These are phyloP conservation scores for Stromatinia cepivora DNA, from an alignment of 2,329 filamentous ascomycete genomes.

Conservation along the genomic window DNA sequence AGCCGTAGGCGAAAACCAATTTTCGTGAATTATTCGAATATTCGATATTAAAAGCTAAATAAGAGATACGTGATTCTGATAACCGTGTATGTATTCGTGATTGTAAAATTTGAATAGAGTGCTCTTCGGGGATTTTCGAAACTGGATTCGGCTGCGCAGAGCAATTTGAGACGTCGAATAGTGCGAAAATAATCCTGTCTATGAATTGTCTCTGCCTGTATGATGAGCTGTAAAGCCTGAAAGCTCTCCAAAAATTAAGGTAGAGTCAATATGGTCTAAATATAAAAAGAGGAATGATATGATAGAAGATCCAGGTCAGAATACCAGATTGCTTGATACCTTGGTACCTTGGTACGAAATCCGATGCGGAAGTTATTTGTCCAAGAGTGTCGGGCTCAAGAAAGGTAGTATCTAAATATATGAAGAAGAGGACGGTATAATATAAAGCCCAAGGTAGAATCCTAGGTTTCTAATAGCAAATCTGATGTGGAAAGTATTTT, in stretches of 20 bases:
- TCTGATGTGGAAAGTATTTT: background rate
- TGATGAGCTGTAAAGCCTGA: background rate
- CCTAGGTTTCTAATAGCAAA: background rate
- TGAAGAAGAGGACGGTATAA: background rate
- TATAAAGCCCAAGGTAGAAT: background rate
- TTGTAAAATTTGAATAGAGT: background rate
- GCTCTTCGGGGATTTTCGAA: background rate
- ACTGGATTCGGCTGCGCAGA: too few species aligned
- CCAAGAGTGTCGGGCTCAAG: background rate
- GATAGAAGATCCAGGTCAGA: background rate
- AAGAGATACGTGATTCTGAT: background rate
- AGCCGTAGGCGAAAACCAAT: background rate
- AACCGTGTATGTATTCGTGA: background rate
- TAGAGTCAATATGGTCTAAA: background rate
- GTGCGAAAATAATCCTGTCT: background rate
- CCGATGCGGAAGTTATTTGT: background rate
- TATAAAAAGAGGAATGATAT: background rate
- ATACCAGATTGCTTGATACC: background rate
- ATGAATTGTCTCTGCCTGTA: background rate
- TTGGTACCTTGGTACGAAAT: background rate
- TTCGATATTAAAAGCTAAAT: background rate
- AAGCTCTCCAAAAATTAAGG: background rate
- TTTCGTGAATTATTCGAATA: background rate
- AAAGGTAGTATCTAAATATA: background rate
- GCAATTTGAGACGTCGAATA: background rate